phyloP scores from a whole-genome alignment of 2,329 filamentous ascomycete species.

The Ceratocystis variospora region DNA sequence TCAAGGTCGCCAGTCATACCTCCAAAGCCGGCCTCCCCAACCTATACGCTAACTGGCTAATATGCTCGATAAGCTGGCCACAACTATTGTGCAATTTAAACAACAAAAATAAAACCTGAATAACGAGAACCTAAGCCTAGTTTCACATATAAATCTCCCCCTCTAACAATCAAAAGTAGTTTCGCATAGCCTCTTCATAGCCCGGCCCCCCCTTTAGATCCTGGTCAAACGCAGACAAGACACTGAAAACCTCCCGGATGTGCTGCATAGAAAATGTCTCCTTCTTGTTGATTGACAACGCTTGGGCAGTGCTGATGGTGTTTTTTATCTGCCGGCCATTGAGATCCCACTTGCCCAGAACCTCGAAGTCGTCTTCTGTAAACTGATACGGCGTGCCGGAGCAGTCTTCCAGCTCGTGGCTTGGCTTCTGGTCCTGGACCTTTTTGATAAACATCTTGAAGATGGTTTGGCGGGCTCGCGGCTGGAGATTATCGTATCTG shows the following conservation, averaged over 20 bases:
- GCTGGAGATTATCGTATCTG: conserved; percentile 60
- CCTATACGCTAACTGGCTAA: too few species aligned
- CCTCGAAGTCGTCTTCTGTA: conserved; percentile 27
- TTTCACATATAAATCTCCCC: not conserved
- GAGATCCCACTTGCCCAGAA: conserved; percentile 30
- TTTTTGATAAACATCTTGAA: conserved; percentile 74
- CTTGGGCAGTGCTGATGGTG: conserved; percentile 47
- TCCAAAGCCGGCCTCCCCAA: too few species aligned
- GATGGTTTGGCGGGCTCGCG: conserved; percentile 60
- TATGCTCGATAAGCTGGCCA: not conserved
- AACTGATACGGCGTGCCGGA: conserved; percentile 10
- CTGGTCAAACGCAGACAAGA: conserved; percentile 67
- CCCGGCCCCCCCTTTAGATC: conserved; percentile 71
- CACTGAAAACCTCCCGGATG: conserved; percentile 69
- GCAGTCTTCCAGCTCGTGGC: conserved; percentile 31
- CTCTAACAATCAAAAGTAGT: conserved; percentile 43
- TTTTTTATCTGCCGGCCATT: conserved; percentile 37
- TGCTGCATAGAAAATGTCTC: conserved; percentile 62
- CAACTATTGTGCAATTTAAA: not conserved
- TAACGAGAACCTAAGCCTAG: not conserved
- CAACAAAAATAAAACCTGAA: not conserved
- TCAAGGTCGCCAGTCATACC: too few species aligned
- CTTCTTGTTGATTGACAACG: conserved; percentile 62
- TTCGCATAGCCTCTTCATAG: conserved; percentile 72
- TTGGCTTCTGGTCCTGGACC: conserved; percentile 46